Base-by-base conservation (phyloP, 352 stramenopile genomes). In the Blastocystis sp. region DNA sequence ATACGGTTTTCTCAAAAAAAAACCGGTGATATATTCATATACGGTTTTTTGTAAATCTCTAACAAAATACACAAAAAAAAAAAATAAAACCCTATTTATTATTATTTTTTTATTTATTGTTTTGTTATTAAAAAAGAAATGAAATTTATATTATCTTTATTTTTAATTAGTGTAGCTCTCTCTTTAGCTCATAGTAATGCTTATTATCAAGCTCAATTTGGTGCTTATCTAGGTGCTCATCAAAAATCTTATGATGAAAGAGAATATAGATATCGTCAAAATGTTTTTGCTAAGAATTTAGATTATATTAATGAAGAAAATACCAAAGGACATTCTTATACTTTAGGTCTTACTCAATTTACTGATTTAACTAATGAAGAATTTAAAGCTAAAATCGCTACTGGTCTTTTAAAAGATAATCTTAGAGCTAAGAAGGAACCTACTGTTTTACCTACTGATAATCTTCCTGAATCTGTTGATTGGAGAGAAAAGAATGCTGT, bases 401-500 rank as follows among this genome's bases (percentile, higher is more conserved):
- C 28, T 35, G 44, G 44, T 21, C 18, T 34, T 1, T 4, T 56
- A 25, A 40, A 44, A 35, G n/a, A 56, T 18, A 45, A 56, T 0
- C 11, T 28, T n/a, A n/a, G 23, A 23, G 2, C 19, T 18, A 28
- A 36, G 4, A 33, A 48, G 41, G 19, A 36, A 28, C 23, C 7
- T 34, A 33, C 41, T 11, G 7, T 46, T 24, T 25, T 13, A 11
- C 11, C 10, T 10, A 13, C 44, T 2, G 36, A 28, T 10, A 9
- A 28, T 21, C 13, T 56, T 4, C 46, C 46, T 0, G 13, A 5
- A 9, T n/a, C 11, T 16, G 46, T 56, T 32, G 46, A 56, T 11
- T 56, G 46, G 46, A 56, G 46, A 18, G 7, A 42, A 35, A 56
- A 56, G 25, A 45, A 56, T 44, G 46, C 25, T 10, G 46, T 56